These are phyloP conservation scores for Trichoderma brevicompactum DNA, from an alignment of 2,329 filamentous ascomycete species.

Conservation along the genomic window DNA sequence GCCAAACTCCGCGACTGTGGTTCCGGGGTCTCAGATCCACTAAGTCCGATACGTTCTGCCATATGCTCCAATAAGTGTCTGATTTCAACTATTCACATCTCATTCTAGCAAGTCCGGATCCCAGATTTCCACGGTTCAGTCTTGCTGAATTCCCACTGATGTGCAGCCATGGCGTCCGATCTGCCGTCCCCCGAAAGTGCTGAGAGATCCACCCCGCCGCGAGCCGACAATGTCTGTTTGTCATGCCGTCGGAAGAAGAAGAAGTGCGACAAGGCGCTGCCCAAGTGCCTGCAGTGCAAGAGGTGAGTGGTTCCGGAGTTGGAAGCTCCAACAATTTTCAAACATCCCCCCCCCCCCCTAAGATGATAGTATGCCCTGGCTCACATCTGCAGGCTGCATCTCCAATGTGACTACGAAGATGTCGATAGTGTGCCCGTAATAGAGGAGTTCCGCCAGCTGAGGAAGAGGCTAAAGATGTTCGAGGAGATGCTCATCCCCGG, in stretches of 20 bases:
- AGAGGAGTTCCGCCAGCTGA: slow-evolving; percentile 26
- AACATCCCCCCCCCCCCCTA: not conserved
- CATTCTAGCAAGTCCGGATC: not conserved
- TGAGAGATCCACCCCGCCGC: not conserved
- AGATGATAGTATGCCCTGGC: not conserved
- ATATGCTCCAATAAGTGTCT: too few relatives aligned
- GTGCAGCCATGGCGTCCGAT: slow-evolving; percentile 1
- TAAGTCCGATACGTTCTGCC: not conserved
- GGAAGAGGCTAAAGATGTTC: slow-evolving; percentile 21
- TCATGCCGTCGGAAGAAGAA: slow-evolving; percentile 23
- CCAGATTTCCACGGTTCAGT: not conserved
- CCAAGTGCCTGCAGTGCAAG: slow-evolving; percentile 18
- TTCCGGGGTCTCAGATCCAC: not conserved
- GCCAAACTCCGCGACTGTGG: not conserved
- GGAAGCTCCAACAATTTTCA: not conserved
- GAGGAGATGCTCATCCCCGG: slow-evolving; percentile 18
- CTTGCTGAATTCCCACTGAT: not conserved
- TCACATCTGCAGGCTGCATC: not conserved
- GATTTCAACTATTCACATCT: not conserved
- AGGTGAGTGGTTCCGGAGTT: not conserved
- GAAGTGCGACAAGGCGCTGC: slow-evolving; percentile 26
- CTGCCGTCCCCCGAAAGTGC: not conserved
- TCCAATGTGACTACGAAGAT: slow-evolving; percentile 26
- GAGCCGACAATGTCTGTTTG: slow-evolving; percentile 26
- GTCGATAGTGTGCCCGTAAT: slow-evolving; percentile 13